Evolutionary conservation across 2,329 filamentous ascomycete species (phyloP).

Genomic region (Phialemonium atrogriseum): DNA sequence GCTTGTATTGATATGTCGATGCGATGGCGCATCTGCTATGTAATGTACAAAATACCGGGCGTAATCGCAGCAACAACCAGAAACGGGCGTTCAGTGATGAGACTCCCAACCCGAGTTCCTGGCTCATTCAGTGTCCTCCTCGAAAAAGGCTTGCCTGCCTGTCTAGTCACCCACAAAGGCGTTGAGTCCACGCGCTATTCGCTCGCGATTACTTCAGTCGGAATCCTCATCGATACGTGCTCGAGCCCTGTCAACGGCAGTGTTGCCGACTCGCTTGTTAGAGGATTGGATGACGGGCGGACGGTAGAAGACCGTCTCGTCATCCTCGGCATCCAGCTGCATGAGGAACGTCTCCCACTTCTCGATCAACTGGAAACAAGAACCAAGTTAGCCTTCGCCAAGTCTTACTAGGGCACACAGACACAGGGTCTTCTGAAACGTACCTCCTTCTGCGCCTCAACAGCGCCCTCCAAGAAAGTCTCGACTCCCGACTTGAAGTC

Average conservation of each 20-base stretch:
- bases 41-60: constrained; percentile 1
- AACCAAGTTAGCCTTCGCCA: constrained; percentile 16
- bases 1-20: too few relatives aligned
- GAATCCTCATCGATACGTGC: constrained; percentile 54
- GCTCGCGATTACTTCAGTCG: constrained; percentile 34
- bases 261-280: constrained; percentile 44
- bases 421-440: too few relatives aligned
- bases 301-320: constrained; percentile 60
- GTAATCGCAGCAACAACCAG: not conserved
- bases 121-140: too few relatives aligned
- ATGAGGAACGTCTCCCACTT: constrained; percentile 98
- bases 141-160: too few relatives aligned
- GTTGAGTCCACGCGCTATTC: too few relatives aligned
- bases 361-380: constrained; percentile 61
- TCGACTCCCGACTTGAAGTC: constrained; percentile 98
- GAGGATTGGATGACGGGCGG: constrained; percentile 48
- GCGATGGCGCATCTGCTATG: too few relatives aligned
- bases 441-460: constrained; percentile 98
- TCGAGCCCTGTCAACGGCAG: constrained; percentile 51
- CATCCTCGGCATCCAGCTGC: constrained; percentile 90
- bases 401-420: constrained; percentile 2
- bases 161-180: too few relatives aligned
- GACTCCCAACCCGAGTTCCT: not conserved
- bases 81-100: not conserved
- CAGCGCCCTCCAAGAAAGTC: constrained; percentile 92